A percentile compares a stretch with the other conserved stretches of the same genome.
Conservation (phyloP, 192 early-diverging fungal genomes). For the Globomyces pollinis-pini region DNA sequence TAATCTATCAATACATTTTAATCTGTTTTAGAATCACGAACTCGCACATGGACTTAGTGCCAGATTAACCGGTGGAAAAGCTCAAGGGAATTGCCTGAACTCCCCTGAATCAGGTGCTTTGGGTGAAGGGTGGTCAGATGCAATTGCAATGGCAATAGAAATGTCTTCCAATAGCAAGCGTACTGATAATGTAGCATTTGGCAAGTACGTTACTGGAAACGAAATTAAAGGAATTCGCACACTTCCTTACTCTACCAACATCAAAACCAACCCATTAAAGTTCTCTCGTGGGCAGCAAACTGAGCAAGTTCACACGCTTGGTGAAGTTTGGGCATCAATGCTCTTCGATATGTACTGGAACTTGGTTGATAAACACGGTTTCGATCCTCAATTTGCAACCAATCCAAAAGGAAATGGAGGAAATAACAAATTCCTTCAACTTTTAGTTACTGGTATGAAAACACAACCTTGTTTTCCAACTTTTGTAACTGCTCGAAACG, state of each 20-base stretch:
- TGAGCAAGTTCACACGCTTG: slow-evolving; percentile 42
- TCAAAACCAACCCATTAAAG: slow-evolving; percentile 21
- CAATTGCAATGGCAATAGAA: slow-evolving; percentile 36
- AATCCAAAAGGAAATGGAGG: slow-evolving; percentile 21
- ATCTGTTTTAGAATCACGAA: no score
- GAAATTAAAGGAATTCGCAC: slow-evolving; percentile 32
- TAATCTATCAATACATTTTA: no score
- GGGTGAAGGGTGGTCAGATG: slow-evolving; percentile 56
- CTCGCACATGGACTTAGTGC: slow-evolving; percentile 49
- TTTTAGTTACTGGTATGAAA: slow-evolving; percentile 49
- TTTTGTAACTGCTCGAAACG: slow-evolving; percentile 56
- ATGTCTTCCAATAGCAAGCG: slow-evolving; percentile 19
- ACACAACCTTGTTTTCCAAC: slow-evolving; percentile 60
- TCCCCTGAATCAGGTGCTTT: slow-evolving; percentile 47
- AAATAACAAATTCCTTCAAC: slow-evolving; percentile 41
- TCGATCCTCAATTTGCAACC: slow-evolving; percentile 7
- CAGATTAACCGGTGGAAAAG: slow-evolving; percentile 54
- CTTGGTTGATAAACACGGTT: slow-evolving; percentile 35
- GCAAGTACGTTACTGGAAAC: slow-evolving; percentile 29
- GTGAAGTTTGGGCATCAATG: slow-evolving; percentile 50
- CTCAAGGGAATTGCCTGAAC: slow-evolving; percentile 42
- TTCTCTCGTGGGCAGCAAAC: slow-evolving; percentile 2
- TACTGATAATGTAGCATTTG: slow-evolving; percentile 29
- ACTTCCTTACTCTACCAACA: slow-evolving; percentile 48
- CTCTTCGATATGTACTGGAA: slow-evolving; percentile 50